phyloP scores from a whole-genome alignment of 2,329 filamentous ascomycete genomes.

The Remersonia thermophila region DNA sequence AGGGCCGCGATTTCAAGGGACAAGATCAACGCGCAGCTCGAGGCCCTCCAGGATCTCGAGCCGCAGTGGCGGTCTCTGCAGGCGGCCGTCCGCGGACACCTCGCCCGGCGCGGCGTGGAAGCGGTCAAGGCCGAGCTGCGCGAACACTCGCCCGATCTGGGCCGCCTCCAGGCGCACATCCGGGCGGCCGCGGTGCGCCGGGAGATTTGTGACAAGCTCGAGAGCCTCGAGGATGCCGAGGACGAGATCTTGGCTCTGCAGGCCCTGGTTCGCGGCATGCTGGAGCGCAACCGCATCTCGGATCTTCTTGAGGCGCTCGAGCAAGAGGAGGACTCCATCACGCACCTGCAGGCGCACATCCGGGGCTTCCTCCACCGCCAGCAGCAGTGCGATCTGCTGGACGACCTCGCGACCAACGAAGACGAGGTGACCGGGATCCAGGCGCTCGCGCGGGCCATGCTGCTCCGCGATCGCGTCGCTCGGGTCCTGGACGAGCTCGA shows the following conservation, averaged over 20 bases:
- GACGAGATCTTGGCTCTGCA: constrained; percentile 40
- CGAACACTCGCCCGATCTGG: constrained; percentile 31
- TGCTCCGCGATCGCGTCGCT: constrained; percentile 62
- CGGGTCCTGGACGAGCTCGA: constrained; percentile 66
- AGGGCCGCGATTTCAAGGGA: constrained; percentile 49
- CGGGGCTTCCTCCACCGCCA: constrained; percentile 55
- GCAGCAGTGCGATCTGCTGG: constrained; percentile 49
- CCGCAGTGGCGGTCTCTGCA: constrained; percentile 40
- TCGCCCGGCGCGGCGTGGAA: constrained; percentile 32
- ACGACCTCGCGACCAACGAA: constrained; percentile 57
- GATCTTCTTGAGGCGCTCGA: constrained; percentile 43
- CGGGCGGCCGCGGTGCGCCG: constrained; percentile 44
- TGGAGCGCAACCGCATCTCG: constrained; percentile 39
- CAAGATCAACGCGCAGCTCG: constrained; percentile 37
- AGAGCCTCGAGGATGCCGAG: constrained; percentile 35
- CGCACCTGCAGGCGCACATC: constrained; percentile 51
- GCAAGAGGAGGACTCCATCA: constrained; percentile 43
- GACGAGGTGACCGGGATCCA: constrained; percentile 60
- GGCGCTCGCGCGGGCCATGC: constrained; percentile 63
- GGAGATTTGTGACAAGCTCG: constrained; percentile 35
- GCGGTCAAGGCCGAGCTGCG: constrained; percentile 36
- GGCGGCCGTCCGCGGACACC: constrained; percentile 34
- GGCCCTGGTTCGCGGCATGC: constrained; percentile 47
- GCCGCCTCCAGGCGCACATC: constrained; percentile 37
- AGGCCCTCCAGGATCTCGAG: constrained; percentile 37